A percentile compares a stretch with the other conserved stretches of the same genome.
phyloP scores from a whole-genome alignment of 495 filamentous ascomycete genomes.

The Penicillium pancosmium region DNA sequence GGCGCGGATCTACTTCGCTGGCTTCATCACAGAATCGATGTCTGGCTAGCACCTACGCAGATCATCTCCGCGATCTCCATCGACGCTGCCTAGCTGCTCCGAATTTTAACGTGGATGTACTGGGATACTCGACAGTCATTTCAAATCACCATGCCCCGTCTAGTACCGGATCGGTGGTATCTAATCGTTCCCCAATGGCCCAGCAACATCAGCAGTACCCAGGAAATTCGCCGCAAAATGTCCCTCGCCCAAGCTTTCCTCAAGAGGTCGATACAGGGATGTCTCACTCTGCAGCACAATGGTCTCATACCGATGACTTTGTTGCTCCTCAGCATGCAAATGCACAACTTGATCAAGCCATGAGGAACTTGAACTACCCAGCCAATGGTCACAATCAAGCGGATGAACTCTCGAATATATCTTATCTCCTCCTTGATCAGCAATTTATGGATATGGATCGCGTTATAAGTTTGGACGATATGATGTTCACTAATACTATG shows the following conservation, averaged over 20 bases:
- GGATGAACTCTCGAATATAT: conserved; percentile 35
- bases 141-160: conserved; percentile 1
- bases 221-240: background rate
- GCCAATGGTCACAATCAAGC: conserved; percentile 6
- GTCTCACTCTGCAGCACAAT: background rate
- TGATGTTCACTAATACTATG: conserved; percentile 18
- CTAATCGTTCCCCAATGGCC: background rate
- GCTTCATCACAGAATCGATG: background rate
- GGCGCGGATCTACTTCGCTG: conserved; percentile 16
- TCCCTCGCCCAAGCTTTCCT: background rate
- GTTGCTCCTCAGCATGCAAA: conserved; percentile 3
- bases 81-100: conserved; percentile 2
- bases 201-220: background rate
- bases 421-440: conserved; percentile 39
- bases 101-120: conserved; percentile 11
- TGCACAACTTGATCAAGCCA: conserved; percentile 3
- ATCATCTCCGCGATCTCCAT: conserved; percentile 13
- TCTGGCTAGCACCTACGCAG: conserved; percentile 5
- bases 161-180: background rate
- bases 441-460: conserved; percentile 41
- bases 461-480: conserved; percentile 37
- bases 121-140: conserved; percentile 10
- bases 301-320: background rate
- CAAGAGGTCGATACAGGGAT: background rate
- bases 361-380: conserved; percentile 1